A percentile compares a stretch with the other conserved stretches of the same genome.
These are phyloP conservation scores for Tuber microsphaerosporum DNA, from an alignment of 495 filamentous ascomycete species.

Conservation along the genomic window DNA sequence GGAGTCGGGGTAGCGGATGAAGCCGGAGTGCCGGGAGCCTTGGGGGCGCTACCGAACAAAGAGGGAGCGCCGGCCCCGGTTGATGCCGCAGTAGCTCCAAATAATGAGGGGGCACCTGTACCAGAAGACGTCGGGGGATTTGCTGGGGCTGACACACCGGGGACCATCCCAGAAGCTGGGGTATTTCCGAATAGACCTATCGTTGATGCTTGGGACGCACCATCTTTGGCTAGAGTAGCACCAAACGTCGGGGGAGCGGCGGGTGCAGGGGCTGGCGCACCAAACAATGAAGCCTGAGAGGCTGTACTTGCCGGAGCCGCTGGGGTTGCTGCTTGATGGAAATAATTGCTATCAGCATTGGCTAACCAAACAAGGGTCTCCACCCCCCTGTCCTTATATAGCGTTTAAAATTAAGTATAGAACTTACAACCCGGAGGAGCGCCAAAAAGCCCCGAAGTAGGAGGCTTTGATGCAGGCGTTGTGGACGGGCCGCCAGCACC, in stretches of 20 bases:
- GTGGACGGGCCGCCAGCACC: constrained; percentile 21
- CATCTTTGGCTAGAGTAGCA: not conserved
- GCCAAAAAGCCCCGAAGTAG: constrained; percentile 20
- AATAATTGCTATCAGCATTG: not conserved
- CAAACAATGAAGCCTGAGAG: not conserved
- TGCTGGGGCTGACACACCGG: constrained; percentile 16
- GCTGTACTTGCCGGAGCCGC: constrained; percentile 12
- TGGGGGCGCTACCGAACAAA: constrained; percentile 16
- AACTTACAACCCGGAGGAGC: not conserved
- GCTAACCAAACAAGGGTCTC: not conserved
- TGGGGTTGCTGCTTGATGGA: constrained; percentile 1
- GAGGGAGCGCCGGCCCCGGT: constrained; percentile 10
- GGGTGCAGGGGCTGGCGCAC: not conserved
- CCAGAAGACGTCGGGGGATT: constrained; percentile 5
- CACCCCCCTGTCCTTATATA: not conserved
- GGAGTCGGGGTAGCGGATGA: constrained; percentile 13
- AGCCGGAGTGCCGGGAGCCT: constrained; percentile 15
- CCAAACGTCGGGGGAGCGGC: not conserved
- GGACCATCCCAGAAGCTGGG: not conserved
- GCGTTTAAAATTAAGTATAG: not conserved
- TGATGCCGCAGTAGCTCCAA: constrained; percentile 13
- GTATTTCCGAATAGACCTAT: constrained; percentile 16
- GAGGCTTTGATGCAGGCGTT: constrained; percentile 33
- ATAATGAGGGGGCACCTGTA: constrained; percentile 3
- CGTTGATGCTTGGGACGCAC: not conserved